Evolutionary conservation across 441 rosid genomes (phyloP).

Genomic region (Francoa sonchifolia): DNA sequence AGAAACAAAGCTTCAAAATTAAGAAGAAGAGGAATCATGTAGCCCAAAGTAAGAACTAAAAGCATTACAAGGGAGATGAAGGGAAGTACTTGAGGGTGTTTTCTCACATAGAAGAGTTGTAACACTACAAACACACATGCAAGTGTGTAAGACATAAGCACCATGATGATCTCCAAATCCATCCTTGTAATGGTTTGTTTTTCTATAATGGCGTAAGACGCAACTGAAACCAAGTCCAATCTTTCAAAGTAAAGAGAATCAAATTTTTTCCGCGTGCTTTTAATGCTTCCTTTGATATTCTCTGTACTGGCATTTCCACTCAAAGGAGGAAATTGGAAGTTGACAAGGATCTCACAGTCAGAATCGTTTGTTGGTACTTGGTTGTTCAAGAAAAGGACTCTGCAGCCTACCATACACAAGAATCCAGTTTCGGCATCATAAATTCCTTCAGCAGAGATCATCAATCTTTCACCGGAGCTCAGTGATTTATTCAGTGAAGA

Average conservation of each 20-base stretch:
- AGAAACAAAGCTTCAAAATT: conserved; percentile 16
- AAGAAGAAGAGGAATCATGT: conserved; percentile 18
- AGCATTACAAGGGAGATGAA: conserved; percentile 24
- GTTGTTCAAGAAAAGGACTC: background rate
- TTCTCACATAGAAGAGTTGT: conserved; percentile 19
- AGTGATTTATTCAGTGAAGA: background rate
- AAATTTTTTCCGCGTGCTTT: conserved; percentile 14
- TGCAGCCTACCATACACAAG: conserved; percentile 36
- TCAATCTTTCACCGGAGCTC: background rate
- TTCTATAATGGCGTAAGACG: background rate
- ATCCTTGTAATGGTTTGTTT: conserved; percentile 4
- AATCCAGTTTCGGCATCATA: conserved; percentile 19
- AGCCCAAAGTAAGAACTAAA: conserved; percentile 19
- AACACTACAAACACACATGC: conserved; percentile 15
- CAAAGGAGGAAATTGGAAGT: conserved; percentile 16
- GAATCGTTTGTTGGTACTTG: background rate
- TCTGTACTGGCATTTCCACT: conserved; percentile 7
- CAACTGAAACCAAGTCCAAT: conserved; percentile 8
- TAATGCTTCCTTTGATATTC: conserved; percentile 23
- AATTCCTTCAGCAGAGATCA: conserved; percentile 30
- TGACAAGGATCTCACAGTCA: conserved; percentile 26
- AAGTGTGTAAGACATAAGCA: conserved; percentile 17
- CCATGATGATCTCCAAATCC: conserved; percentile 19
- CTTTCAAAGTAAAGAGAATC: conserved; percentile 24
- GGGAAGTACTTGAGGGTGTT: conserved; percentile 17